These are phyloP conservation scores for Cordyceps cateniannulata DNA, from an alignment of 2,329 filamentous ascomycete genomes.

Conservation along the genomic window DNA sequence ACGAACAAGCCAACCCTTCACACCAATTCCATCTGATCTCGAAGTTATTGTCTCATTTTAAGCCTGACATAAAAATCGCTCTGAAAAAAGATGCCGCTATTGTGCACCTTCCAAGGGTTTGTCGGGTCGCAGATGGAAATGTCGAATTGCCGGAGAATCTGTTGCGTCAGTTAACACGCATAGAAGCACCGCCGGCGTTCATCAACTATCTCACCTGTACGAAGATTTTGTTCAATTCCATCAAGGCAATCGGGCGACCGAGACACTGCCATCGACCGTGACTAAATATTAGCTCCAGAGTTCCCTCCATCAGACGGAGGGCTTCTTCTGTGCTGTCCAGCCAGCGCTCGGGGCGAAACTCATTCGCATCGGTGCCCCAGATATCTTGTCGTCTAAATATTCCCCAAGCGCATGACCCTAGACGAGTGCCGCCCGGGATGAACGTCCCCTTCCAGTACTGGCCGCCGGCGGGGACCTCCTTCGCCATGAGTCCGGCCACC, in stretches of 20 bases:
- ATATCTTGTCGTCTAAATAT: conserved; percentile 27
- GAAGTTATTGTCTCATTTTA: background rate
- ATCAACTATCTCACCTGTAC: conserved; percentile 36
- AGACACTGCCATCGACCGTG: conserved; percentile 33
- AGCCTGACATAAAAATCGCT: conserved; percentile 20
- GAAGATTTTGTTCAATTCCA: conserved; percentile 34
- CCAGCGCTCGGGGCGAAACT: conserved; percentile 31
- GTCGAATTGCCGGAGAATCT: conserved; percentile 28
- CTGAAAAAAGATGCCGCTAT: conserved; percentile 26
- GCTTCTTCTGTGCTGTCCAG: conserved; percentile 28
- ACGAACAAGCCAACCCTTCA: background rate
- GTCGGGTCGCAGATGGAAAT: conserved; percentile 25
- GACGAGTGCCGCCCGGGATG: conserved; percentile 26
- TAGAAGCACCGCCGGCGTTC: background rate
- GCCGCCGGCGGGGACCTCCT: conserved; percentile 25
- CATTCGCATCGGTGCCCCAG: conserved; percentile 28
- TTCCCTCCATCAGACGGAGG: conserved; percentile 27
- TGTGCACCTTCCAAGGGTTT: conserved; percentile 25
- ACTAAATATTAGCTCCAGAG: conserved; percentile 33
- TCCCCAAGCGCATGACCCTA: conserved; percentile 30
- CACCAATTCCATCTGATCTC: background rate
- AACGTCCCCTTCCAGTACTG: conserved; percentile 26
- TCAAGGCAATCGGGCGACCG: conserved; percentile 30
- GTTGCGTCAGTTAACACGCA: background rate
- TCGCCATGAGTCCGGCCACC: conserved; percentile 30